Evolutionary conservation across 495 filamentous ascomycete species (phyloP).

Genomic region (Achaetomiella virescens): DNA sequence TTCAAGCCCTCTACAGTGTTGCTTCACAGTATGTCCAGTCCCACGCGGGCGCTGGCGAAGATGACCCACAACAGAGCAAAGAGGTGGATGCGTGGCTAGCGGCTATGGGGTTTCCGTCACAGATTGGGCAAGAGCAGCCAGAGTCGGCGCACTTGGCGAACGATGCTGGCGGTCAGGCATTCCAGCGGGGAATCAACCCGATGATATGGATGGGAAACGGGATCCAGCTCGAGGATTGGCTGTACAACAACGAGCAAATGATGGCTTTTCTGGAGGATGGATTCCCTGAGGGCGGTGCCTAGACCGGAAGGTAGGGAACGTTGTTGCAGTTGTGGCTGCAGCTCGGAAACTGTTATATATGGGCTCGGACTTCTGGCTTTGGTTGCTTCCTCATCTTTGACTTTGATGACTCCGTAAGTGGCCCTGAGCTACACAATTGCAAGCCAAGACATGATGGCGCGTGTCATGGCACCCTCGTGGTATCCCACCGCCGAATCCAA

Average conservation of each 20-base stretch:
- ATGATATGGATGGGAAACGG: slow-evolving; percentile 29
- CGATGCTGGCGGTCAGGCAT: background rate
- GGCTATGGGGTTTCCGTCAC: slow-evolving; percentile 12
- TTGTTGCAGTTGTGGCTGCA: too few relatives aligned
- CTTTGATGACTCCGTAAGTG: background rate
- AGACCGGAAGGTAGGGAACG: background rate
- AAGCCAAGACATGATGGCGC: slow-evolving; percentile 14
- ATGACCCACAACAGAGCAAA: background rate
- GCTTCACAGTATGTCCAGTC: slow-evolving; percentile 53
- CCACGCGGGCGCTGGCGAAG: background rate
- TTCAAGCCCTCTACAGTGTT: slow-evolving; percentile 53
- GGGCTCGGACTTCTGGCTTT: too few relatives aligned
- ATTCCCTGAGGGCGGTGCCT: slow-evolving; percentile 15
- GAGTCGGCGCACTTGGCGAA: background rate
- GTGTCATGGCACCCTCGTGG: slow-evolving; percentile 12
- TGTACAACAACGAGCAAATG: slow-evolving; percentile 58
- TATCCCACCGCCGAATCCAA: slow-evolving; percentile 16
- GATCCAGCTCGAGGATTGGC: slow-evolving; percentile 57
- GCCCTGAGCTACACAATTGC: background rate
- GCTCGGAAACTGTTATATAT: too few relatives aligned
- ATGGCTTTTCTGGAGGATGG: slow-evolving; percentile 56
- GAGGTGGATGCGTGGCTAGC: slow-evolving; percentile 19
- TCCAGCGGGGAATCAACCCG: slow-evolving; percentile 17
- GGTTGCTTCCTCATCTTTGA: background rate
- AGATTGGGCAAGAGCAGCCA: slow-evolving; percentile 1